Percentiles rank a stretch among this genome's conserved stretches.
Conservation (phyloP, 2,329 filamentous ascomycete species). For the Pseudopyricularia cyperi region DNA sequence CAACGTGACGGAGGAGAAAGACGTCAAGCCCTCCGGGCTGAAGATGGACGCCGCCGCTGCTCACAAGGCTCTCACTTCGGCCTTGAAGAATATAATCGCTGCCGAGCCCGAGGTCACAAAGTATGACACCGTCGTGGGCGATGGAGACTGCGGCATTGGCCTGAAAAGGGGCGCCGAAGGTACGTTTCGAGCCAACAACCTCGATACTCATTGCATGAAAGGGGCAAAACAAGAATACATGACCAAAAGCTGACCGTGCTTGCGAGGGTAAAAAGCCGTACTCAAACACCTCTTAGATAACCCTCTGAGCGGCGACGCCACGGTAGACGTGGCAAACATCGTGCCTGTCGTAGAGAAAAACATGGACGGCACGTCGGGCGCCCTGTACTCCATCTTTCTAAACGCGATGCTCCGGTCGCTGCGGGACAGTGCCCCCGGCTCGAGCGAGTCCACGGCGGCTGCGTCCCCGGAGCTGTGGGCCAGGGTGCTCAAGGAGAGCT, state of each 20-base stretch:
- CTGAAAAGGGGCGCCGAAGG: slow-evolving; percentile 77
- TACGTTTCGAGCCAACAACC: slow-evolving; percentile 15
- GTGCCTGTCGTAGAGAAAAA: slow-evolving; percentile 40
- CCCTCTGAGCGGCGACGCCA: slow-evolving; percentile 35
- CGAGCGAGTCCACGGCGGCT: slow-evolving; percentile 16
- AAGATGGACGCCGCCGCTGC: slow-evolving; percentile 37
- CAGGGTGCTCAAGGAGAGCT: slow-evolving; percentile 57
- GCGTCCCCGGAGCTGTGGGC: slow-evolving; percentile 33
- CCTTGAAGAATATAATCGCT: slow-evolving; percentile 46
- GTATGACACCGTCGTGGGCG: slow-evolving; percentile 74
- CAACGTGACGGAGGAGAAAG: slow-evolving; percentile 15
- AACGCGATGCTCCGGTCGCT: slow-evolving; percentile 65
- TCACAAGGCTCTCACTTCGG: slow-evolving; percentile 39
- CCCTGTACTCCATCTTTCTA: slow-evolving; percentile 68
- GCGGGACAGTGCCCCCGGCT: slow-evolving; percentile 19
- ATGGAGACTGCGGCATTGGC: slow-evolving; percentile 81
- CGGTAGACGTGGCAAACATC: slow-evolving; percentile 37
- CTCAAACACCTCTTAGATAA: slow-evolving; percentile 32
- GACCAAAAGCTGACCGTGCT: not conserved
- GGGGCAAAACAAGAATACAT: not conserved
- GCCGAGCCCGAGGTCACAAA: slow-evolving; percentile 60
- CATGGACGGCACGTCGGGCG: slow-evolving; percentile 52
- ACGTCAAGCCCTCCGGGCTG: slow-evolving; percentile 30
- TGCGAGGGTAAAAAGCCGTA: slow-evolving; percentile 27
- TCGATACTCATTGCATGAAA: not conserved